Evolutionary conservation across 2,329 filamentous ascomycete species (phyloP).

Genomic region (Chaetothyriales sp.): DNA sequence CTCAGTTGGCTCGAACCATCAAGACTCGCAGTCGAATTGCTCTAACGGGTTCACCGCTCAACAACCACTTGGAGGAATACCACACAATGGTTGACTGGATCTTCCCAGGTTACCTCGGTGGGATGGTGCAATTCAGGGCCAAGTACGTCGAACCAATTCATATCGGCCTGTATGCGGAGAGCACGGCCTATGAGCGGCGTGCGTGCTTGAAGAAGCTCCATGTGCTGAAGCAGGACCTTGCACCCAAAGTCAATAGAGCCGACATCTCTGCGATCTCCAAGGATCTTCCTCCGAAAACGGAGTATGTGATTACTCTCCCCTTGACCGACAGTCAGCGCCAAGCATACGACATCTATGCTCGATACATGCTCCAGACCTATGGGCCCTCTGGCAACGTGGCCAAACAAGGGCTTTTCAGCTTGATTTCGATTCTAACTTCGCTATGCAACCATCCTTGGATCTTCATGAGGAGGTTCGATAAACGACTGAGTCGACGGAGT

Average conservation of each 20-base stretch:
- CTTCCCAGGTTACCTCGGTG: constrained; percentile 62
- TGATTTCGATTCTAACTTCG: constrained; percentile 39
- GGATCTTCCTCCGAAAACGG: constrained; percentile 59
- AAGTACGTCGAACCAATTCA: constrained; percentile 64
- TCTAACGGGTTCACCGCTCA: constrained; percentile 72
- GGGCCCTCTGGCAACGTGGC: constrained; percentile 33
- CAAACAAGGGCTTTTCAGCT: constrained; percentile 22
- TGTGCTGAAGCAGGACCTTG: constrained; percentile 57
- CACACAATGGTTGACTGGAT: constrained; percentile 82
- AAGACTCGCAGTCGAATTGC: constrained; percentile 60
- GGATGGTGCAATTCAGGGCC: constrained; percentile 50
- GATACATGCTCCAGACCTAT: constrained; percentile 25
- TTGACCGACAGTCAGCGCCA: constrained; percentile 51
- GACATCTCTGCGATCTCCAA: constrained; percentile 55
- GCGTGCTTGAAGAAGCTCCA: constrained; percentile 52
- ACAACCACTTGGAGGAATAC: constrained; percentile 74
- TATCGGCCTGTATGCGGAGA: constrained; percentile 55
- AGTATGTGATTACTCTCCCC: constrained; percentile 66
- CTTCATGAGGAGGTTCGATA: constrained; percentile 38
- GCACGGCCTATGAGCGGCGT: constrained; percentile 41
- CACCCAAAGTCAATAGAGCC: constrained; percentile 63
- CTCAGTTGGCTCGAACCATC: constrained; percentile 45
- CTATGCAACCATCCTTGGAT: constrained; percentile 46
- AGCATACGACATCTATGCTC: constrained; percentile 47
- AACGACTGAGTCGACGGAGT: constrained; percentile 16